Evolutionary conservation across 306 rosid species (phyloP).

Genomic region (Sophora flavescens): DNA sequence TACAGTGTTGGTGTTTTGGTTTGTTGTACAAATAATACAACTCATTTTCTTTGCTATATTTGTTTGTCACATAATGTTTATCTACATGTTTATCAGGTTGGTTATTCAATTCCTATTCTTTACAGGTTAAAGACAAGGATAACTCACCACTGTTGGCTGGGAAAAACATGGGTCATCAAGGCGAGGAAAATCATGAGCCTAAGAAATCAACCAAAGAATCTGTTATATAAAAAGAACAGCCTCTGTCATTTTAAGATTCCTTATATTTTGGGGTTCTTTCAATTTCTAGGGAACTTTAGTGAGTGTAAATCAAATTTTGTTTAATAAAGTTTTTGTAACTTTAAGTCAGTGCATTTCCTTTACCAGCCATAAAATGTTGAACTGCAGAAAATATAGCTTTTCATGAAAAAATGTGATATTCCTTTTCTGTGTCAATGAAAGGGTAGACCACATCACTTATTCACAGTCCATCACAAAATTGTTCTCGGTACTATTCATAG

Average conservation of each 20-base stretch:
- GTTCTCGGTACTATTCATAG: not conserved
- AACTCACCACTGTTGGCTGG: slow-evolving; percentile 65
- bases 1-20: no score
- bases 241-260: slow-evolving; percentile 23
- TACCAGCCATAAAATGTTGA: slow-evolving; percentile 26
- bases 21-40: no score
- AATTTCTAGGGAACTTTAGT: slow-evolving; percentile 40
- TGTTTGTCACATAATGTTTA: not conserved
- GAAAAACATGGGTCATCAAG: slow-evolving; percentile 66
- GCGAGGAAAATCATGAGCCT: slow-evolving; percentile 73
- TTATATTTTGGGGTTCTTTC: slow-evolving; percentile 45
- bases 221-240: slow-evolving; percentile 62
- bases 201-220: slow-evolving; percentile 83
- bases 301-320: slow-evolving; percentile 66
- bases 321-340: slow-evolving; percentile 41
- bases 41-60: not conserved
- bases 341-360: slow-evolving; percentile 39
- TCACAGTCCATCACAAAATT: not conserved
- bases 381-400: slow-evolving; percentile 17
- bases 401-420: slow-evolving; percentile 36
- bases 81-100: not conserved
- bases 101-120: slow-evolving; percentile 3
- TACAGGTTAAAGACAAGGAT: slow-evolving; percentile 81
- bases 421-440: slow-evolving; percentile 17
- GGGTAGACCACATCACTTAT: slow-evolving; percentile 29